Base-by-base conservation (phyloP, 345 rosid genomes). In the Dipteronia dyeriana region DNA sequence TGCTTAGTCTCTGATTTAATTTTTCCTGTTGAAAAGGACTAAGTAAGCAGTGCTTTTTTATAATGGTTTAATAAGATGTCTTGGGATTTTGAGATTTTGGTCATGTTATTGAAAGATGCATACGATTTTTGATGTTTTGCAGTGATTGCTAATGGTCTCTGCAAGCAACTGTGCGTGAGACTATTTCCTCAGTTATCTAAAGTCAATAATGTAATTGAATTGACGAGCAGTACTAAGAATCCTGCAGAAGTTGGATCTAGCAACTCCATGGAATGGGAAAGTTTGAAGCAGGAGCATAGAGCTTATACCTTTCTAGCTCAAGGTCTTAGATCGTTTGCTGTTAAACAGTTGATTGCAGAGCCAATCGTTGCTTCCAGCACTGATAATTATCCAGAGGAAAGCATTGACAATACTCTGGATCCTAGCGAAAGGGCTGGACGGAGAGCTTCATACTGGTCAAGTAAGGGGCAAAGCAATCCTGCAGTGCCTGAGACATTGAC, bases 331-430 rank as follows among this genome's bases (percentile, higher is more conserved):
- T 76, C 86, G 5, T 84, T 86, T 70, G 74, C 82, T 76, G 39
- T 85, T 31, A 54, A 47, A 68, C 86, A 81, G 76, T 91, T 96
- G 82, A 87, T 91, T 56, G 69, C 41, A 45, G 88, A 84, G 49
- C 92, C 97, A 76, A 79, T 96, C 61, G 17, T 80, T 61, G 99
- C 99, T 66, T 96, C 99, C 57, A 94, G 97, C 85, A 96, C 99
- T 66, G 98, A 96, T 84, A 89, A 94, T 73, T 86, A 77, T 84
- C 98, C 95, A 0, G 88, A 76, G n/a, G 98, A 96, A 83, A 85
- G 97, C 75, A 87, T 96, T 67, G 66, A 72, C 45, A 89, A 96
- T 78, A 96, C 99, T 79, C 84, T 90, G 71, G 94, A 83, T 25
- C 87, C 76, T 53, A 78, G 86, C 47, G 92, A 86, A 64, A 81